A percentile compares a stretch with the other conserved stretches of the same genome.
phyloP scores from a whole-genome alignment of 2,329 filamentous ascomycete species.

The Ceratocystis huliohia region DNA sequence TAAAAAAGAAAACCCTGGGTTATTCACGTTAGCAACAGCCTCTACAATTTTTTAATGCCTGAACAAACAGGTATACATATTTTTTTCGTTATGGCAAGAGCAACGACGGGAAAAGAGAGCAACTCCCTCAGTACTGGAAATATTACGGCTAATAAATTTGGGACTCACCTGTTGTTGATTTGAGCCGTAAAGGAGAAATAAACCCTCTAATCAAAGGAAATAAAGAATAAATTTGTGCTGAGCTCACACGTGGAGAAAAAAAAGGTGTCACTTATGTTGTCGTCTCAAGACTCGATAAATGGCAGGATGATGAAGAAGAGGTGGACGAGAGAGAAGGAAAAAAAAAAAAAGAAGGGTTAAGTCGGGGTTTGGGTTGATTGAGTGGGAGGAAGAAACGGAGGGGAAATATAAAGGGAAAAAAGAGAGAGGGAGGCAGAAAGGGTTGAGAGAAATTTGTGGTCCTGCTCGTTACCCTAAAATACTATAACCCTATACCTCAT shows the following conservation, averaged over 20 bases:
- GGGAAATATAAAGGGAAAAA: conserved; percentile 11
- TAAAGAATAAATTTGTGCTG: not conserved
- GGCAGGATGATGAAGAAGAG: not conserved
- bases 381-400: conserved; percentile 2
- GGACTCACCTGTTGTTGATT: not conserved
- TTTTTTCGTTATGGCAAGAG: not conserved
- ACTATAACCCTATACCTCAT: conserved; percentile 10
- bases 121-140: not conserved
- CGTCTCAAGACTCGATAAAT: not conserved
- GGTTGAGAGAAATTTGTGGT: conserved; percentile 19
- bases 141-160: not conserved
- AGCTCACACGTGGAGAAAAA: not conserved
- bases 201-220: not conserved
- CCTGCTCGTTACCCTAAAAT: conserved; percentile 18
- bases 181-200: too few relatives aligned
- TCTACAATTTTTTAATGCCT: not conserved
- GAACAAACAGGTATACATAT: conserved; percentile 2
- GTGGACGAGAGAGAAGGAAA: not conserved
- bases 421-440: conserved; percentile 19
- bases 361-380: conserved; percentile 19
- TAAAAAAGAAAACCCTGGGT: not conserved
- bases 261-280: not conserved
- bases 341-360: conserved; percentile 20
- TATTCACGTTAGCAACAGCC: conserved; percentile 18
- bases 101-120: not conserved